Conservation (phyloP, 2,329 filamentous ascomycete species). For the Albifimbria verrucaria region DNA sequence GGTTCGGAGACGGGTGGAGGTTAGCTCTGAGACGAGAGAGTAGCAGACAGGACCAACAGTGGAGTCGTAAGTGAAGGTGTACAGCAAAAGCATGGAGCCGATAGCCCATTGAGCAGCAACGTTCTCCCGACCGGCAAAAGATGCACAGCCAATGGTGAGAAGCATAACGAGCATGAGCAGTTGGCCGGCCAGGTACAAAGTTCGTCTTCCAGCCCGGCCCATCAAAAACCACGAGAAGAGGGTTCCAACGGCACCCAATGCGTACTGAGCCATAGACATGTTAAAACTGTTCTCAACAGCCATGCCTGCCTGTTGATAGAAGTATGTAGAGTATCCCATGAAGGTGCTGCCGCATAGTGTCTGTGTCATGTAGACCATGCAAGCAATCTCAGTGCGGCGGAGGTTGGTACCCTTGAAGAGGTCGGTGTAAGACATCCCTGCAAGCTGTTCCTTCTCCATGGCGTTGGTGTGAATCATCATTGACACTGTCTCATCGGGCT, state of each 20-base stretch:
- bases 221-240: slow-evolving; percentile 43
- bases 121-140: slow-evolving; percentile 44
- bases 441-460: slow-evolving; percentile 37
- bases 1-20: slow-evolving; percentile 42
- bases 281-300: slow-evolving; percentile 33
- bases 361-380: slow-evolving; percentile 40
- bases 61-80: slow-evolving; percentile 39
- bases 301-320: slow-evolving; percentile 41
- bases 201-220: slow-evolving; percentile 40
- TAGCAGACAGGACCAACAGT: slow-evolving; percentile 64
- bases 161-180: slow-evolving; percentile 45
- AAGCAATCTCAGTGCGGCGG: slow-evolving; percentile 43
- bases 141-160: slow-evolving; percentile 49
- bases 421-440: slow-evolving; percentile 41
- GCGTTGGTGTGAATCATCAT: slow-evolving; percentile 52
- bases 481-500: slow-evolving; percentile 41
- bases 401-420: slow-evolving; percentile 45
- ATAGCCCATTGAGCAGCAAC: slow-evolving; percentile 45
- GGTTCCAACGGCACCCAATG: slow-evolving; percentile 42
- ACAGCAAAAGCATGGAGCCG: slow-evolving; percentile 41
- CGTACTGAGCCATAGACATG: slow-evolving; percentile 39
- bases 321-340: slow-evolving; percentile 59
- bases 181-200: slow-evolving; percentile 41
- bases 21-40: slow-evolving; percentile 65
- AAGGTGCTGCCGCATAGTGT: slow-evolving; percentile 36